A percentile compares a stretch with the other conserved stretches of the same genome.
These are phyloP conservation scores for Aspergillus sclerotialis DNA, from an alignment of 2,329 filamentous ascomycete genomes.

Conservation along the genomic window DNA sequence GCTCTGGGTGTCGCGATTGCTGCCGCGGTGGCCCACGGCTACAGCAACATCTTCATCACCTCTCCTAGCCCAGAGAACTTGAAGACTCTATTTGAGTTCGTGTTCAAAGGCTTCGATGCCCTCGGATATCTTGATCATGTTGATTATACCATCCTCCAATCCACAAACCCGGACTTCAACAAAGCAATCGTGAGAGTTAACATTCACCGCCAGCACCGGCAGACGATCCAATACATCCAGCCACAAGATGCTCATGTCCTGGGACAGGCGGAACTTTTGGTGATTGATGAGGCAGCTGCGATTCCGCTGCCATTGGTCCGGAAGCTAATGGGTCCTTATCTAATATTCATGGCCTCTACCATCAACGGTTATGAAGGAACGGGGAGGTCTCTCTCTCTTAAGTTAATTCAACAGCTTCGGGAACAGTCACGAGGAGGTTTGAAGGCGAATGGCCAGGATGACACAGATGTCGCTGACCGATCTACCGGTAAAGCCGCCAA, in stretches of 20 bases:
- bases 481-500: slow-evolving; percentile 68
- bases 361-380: slow-evolving; percentile 99
- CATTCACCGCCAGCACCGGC: slow-evolving; percentile 85
- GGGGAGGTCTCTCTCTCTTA: slow-evolving; percentile 85
- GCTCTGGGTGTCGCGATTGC: slow-evolving; percentile 91
- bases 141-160: slow-evolving; percentile 97
- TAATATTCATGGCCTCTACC: slow-evolving; percentile 98
- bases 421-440: slow-evolving; percentile 73
- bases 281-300: slow-evolving; percentile 95
- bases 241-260: slow-evolving; percentile 93
- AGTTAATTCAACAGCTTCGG: slow-evolving; percentile 92
- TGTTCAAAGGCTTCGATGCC: slow-evolving; percentile 97
- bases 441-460: slow-evolving; percentile 46
- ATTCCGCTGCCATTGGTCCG: slow-evolving; percentile 88
- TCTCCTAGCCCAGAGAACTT: slow-evolving; percentile 96
- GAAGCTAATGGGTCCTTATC: slow-evolving; percentile 91
- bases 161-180: slow-evolving; percentile 97
- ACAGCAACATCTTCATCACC: slow-evolving; percentile 99
- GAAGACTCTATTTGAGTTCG: slow-evolving; percentile 96
- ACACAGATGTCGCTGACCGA: slow-evolving; percentile 66
- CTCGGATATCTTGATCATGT: slow-evolving; percentile 89
- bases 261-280: slow-evolving; percentile 87
- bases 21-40: slow-evolving; percentile 88
- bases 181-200: slow-evolving; percentile 98
- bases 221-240: slow-evolving; percentile 97